These are phyloP conservation scores for Erysimum cheiranthoides DNA, from an alignment of 345 rosid genomes.

Conservation along the genomic window DNA sequence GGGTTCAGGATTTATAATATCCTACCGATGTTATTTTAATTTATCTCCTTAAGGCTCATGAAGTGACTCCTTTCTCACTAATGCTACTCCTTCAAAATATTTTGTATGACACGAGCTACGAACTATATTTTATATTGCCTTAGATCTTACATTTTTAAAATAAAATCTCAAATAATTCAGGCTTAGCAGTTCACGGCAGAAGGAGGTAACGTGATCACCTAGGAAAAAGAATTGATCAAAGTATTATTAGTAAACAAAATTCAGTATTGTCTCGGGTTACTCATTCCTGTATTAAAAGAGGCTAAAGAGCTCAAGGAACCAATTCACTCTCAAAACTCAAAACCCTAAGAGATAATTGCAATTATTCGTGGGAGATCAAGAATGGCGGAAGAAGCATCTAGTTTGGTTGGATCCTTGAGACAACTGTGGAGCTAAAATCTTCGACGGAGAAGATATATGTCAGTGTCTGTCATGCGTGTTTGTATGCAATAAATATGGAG, in stretches of 20 bases:
- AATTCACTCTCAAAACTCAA: background rate
- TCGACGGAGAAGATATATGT: constrained; percentile 1
- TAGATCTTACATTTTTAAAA: background rate
- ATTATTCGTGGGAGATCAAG: constrained; percentile 5
- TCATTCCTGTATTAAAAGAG: constrained; percentile 12
- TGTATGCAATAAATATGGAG: no score
- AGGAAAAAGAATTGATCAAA: constrained; percentile 16
- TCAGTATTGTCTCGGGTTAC: background rate
- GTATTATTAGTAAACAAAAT: background rate
- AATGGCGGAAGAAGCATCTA: constrained; percentile 30
- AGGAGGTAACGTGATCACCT: constrained; percentile 18
- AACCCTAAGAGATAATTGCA: constrained; percentile 4
- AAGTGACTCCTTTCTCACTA: constrained; percentile 4
- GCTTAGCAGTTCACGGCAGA: background rate
- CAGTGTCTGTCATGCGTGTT: no score
- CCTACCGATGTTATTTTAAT: background rate
- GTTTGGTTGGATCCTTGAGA: constrained; percentile 38
- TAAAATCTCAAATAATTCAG: background rate
- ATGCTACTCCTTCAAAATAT: constrained; percentile 11
- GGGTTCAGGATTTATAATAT: background rate
- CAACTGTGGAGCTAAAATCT: constrained; percentile 32
- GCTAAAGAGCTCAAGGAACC: background rate
- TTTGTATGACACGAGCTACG: constrained; percentile 10
- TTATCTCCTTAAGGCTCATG: background rate
- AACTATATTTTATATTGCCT: constrained; percentile 9